Percentiles rank a stretch among this genome's conserved stretches.
phyloP scores from a whole-genome alignment of 2,329 filamentous ascomycete species.

The Epicoccum nigrum region DNA sequence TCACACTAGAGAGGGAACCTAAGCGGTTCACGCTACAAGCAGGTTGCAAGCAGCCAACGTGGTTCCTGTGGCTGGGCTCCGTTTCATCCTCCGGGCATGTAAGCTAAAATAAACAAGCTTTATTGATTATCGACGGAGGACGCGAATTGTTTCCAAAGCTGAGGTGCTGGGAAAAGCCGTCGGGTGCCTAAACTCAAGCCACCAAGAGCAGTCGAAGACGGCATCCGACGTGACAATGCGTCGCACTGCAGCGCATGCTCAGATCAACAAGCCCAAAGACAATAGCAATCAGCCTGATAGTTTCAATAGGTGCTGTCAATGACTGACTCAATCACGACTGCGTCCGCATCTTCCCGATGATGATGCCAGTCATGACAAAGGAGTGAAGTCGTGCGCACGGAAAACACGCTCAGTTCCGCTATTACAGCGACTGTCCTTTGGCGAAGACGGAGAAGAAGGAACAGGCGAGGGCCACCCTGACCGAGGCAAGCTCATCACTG shows the following conservation, averaged over 20 bases:
- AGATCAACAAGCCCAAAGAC: neutral
- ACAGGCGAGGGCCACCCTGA: slow-evolving; percentile 20
- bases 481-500: slow-evolving; percentile 24
- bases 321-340: slow-evolving; percentile 10
- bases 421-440: neutral
- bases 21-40: slow-evolving; percentile 14
- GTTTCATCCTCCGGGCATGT: slow-evolving; percentile 28
- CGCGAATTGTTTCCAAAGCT: slow-evolving; percentile 20
- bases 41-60: slow-evolving; percentile 13
- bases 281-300: neutral
- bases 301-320: neutral
- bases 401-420: slow-evolving; percentile 18
- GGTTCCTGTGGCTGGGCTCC: slow-evolving; percentile 17
- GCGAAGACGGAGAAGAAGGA: slow-evolving; percentile 13
- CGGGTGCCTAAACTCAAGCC: slow-evolving; percentile 11
- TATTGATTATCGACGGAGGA: slow-evolving; percentile 32
- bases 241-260: slow-evolving; percentile 4
- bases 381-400: slow-evolving; percentile 15
- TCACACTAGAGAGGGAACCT: slow-evolving; percentile 14
- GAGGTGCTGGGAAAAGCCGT: slow-evolving; percentile 23
- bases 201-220: slow-evolving; percentile 14
- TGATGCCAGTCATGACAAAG: slow-evolving; percentile 10
- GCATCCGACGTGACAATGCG: slow-evolving; percentile 7
- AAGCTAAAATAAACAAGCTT: slow-evolving; percentile 37
- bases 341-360: slow-evolving; percentile 6